Percentiles rank a stretch among this genome's conserved stretches.
Conservation (phyloP, 2,329 filamentous ascomycete genomes). For the Trichophyton rubrum region DNA sequence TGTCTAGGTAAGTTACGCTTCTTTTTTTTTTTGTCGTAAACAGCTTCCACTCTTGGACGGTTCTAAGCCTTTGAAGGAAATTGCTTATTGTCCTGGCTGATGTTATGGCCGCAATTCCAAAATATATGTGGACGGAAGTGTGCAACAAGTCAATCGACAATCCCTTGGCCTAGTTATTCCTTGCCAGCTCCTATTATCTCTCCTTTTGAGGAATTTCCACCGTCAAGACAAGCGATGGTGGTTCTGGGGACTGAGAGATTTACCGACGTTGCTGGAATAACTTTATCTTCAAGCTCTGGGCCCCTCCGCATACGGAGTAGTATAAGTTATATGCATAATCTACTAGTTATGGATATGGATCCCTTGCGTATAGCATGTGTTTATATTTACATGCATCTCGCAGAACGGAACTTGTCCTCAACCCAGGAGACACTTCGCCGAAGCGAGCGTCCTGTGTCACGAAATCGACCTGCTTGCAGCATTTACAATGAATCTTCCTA, state of each 20-base stretch:
- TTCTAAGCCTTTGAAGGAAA: not conserved
- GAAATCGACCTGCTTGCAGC: no score
- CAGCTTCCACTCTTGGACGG: not conserved
- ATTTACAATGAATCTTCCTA: no score
- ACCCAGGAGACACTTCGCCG: no score
- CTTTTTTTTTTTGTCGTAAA: not conserved
- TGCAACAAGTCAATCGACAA: not conserved
- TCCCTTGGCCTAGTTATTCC: not conserved
- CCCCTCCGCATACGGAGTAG: not conserved
- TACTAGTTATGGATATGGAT: not conserved
- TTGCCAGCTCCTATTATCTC: not conserved
- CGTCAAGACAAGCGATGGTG: not conserved
- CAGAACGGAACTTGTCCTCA: not conserved
- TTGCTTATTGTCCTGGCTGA: not conserved
- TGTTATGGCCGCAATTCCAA: not conserved
- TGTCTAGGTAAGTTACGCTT: not conserved
- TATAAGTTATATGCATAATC: not conserved
- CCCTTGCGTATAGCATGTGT: not conserved
- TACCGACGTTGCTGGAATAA: not conserved
- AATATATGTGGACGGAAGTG: not conserved
- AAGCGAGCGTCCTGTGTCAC: no score
- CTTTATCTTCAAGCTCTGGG: not conserved
- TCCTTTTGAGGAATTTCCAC: not conserved
- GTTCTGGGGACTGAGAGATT: not conserved
- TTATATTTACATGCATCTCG: not conserved